Percentiles rank a stretch among this genome's conserved stretches.
Conservation (phyloP, 257 asterid species). For the Misopates orontium region DNA sequence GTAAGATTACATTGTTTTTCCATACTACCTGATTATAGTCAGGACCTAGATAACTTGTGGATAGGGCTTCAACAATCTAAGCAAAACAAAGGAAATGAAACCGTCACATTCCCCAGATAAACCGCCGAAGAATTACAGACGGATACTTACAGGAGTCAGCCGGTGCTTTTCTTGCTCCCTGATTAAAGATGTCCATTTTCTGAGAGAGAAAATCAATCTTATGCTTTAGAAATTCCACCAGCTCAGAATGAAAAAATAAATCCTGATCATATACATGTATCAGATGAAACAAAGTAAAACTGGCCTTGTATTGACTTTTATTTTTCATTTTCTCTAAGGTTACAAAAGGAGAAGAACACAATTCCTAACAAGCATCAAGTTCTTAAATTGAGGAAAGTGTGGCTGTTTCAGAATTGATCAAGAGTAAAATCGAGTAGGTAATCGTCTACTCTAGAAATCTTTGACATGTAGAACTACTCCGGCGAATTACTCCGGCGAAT, state of each 20-base stretch:
- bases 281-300: neutral
- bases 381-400: slow-evolving; percentile 7
- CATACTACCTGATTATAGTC: slow-evolving; percentile 85
- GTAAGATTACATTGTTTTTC: slow-evolving; percentile 20
- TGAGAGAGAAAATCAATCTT: slow-evolving; percentile 35
- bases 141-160: slow-evolving; percentile 78
- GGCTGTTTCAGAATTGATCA: slow-evolving; percentile 1
- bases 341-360: neutral
- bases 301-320: slow-evolving; percentile 2
- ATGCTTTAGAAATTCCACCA: slow-evolving; percentile 10
- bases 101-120: slow-evolving; percentile 20
- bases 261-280: too few species aligned
- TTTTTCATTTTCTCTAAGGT: neutral
- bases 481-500: slow-evolving; percentile 9
- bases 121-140: slow-evolving; percentile 21
- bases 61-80: slow-evolving; percentile 86
- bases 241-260: too few species aligned
- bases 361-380: slow-evolving; percentile 8
- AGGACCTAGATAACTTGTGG: slow-evolving; percentile 89
- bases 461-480: slow-evolving; percentile 1
- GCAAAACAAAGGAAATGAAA: slow-evolving; percentile 35
- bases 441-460: slow-evolving; percentile 12
- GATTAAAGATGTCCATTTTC: slow-evolving; percentile 95
- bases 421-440: neutral
- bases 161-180: slow-evolving; percentile 93